Conservation (phyloP, 2,329 filamentous ascomycete species). For the Phoma sp. region DNA sequence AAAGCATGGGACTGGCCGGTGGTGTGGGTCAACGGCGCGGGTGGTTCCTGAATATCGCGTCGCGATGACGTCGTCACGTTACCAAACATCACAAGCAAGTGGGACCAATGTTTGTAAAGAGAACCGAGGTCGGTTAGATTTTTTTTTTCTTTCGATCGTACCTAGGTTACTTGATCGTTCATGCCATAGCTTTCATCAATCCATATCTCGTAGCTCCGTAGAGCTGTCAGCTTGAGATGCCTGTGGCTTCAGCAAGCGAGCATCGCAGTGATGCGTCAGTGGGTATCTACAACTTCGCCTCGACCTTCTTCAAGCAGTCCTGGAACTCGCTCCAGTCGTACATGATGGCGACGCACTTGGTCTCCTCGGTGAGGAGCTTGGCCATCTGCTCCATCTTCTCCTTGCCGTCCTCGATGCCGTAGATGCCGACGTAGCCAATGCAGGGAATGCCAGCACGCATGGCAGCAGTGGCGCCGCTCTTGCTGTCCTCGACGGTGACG, state of each 20-base stretch:
- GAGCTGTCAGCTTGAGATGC: conserved; percentile 19
- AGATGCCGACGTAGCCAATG: conserved; percentile 81
- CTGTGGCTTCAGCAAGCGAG: conserved; percentile 20
- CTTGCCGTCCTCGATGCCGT: conserved; percentile 51
- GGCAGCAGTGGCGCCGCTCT: conserved; percentile 79
- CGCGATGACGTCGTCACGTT: conserved; percentile 5
- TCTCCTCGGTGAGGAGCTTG: conserved; percentile 56
- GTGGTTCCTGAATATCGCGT: conserved; percentile 10
- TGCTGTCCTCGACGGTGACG: conserved; percentile 86
- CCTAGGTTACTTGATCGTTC: conserved; percentile 21
- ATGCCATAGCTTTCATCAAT: conserved; percentile 25
- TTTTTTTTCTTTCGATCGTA: conserved; percentile 16
- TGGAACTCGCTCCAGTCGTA: conserved; percentile 60
- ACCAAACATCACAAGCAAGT: conserved; percentile 6
- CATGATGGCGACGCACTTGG: conserved; percentile 57
- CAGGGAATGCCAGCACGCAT: conserved; percentile 79
- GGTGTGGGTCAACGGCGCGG: conserved; percentile 10
- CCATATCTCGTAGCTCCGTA: conserved; percentile 27
- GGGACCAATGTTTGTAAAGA: background rate
- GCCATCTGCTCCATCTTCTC: conserved; percentile 56
- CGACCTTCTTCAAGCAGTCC: conserved; percentile 56
- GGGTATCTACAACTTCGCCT: conserved; percentile 45
- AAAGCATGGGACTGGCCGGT: too few species aligned
- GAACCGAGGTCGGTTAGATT: background rate
- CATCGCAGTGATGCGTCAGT: conserved; percentile 16